Percentiles rank a stretch among this genome's conserved stretches.
phyloP scores from a whole-genome alignment of 2,329 filamentous ascomycete species.

The Penicillium psychrosexuale region DNA sequence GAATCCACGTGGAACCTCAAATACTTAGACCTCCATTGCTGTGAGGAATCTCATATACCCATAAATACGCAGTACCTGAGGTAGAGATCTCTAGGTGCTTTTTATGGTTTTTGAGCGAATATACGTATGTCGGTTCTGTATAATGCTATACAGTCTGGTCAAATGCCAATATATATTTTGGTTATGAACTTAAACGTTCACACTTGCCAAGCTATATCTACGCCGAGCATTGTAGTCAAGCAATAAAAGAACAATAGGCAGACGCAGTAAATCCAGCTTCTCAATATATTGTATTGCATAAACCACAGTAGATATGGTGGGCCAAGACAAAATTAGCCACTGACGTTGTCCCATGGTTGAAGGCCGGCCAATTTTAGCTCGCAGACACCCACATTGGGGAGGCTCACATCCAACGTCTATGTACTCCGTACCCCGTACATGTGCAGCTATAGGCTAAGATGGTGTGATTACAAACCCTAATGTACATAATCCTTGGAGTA shows the following conservation, averaged over 20 bases:
- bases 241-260: background rate
- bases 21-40: background rate
- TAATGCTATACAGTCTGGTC: too few relatives aligned
- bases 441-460: background rate
- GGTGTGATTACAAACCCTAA: background rate
- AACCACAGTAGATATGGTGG: background rate
- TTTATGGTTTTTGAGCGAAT: too few relatives aligned
- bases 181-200: background rate
- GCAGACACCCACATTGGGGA: constrained; percentile 4
- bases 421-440: background rate
- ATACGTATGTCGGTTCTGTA: too few relatives aligned
- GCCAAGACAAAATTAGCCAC: constrained; percentile 8
- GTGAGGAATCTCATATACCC: background rate
- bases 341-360: constrained; percentile 26
- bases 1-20: constrained; percentile 1
- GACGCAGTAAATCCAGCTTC: background rate
- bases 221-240: background rate
- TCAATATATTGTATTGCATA: background rate
- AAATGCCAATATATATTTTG: background rate
- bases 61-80: background rate
- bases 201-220: background rate
- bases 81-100: too few relatives aligned
- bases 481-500: background rate
- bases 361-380: constrained; percentile 16
- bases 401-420: background rate